Evolutionary conservation across 345 rosid genomes (phyloP), one percentile per base, ranked within the genome.

Genomic region (Citrus inodora): DNA sequence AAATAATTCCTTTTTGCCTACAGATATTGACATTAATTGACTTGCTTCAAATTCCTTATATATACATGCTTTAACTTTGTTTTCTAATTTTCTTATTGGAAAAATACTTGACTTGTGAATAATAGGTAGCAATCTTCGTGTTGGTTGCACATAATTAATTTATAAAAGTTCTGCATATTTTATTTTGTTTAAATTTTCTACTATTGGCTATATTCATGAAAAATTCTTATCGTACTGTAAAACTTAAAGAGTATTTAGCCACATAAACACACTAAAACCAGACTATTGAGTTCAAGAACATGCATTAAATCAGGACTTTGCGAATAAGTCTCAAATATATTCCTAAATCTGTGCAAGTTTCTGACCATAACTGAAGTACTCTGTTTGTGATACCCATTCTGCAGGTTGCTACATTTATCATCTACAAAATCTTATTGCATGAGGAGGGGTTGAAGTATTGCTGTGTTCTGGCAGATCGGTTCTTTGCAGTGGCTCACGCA

Each of bases 371-470:
- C 71, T 66, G 11, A 62, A 40, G 24, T 46, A 40, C 53, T 72
- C 33, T 16, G 59, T 7, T 6, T 17, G 19, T 38, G 30, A 25
- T 53, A 59, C 22, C 75, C 61, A 42, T 62, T 72, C 40, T 81
- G 59, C 90, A 92, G 94, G 82, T 85, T 40, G 89, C 87, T 21
- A 79, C 88, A 6, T 84, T 74, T 73, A 82, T 90, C 81, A 62
- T 90, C 16, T n/a, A 83, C 16, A 83, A 58, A 77, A 81, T 90
- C 17, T 53, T 90, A 40, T 28, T 58, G 14, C 70, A 51, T 37
- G 81, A 83, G 0, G 83, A 78, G 17, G 97, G 90, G 61, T 66
- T 92, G 66, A 69, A 78, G 30, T 83, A 86, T 79, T 89, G 90
- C 76, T 87, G 85, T 60, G 37, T 33, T 32, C 55, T 81, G 66